phyloP scores from a whole-genome alignment of 2,329 filamentous ascomycete genomes.

The Colletotrichum truncatum region DNA sequence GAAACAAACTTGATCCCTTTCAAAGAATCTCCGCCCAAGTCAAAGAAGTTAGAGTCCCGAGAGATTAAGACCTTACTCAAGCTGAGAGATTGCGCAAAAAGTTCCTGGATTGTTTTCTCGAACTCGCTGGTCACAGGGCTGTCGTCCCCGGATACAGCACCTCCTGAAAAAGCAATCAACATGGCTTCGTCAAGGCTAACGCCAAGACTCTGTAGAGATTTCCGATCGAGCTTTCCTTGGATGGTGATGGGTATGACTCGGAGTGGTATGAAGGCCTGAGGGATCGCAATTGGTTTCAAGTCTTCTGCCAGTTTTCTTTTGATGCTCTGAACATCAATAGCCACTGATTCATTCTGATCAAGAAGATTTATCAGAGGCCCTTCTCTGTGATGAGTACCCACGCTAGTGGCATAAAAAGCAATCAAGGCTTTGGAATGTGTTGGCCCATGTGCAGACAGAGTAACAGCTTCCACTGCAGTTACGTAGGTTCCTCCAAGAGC shows the following conservation, averaged over 20 bases:
- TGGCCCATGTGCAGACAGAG: neutral
- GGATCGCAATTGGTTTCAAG: conserved; percentile 3
- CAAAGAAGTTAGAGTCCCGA: neutral
- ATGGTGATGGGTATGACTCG: neutral
- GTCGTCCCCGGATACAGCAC: rapidly evolving
- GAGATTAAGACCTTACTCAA: neutral
- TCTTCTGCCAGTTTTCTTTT: neutral
- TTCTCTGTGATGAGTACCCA: neutral
- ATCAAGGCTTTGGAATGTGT: neutral
- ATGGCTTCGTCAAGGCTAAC: neutral
- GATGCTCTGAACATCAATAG: neutral
- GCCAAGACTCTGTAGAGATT: neutral
- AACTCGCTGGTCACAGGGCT: neutral
- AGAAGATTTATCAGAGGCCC: neutral
- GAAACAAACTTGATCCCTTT: conserved; percentile 8
- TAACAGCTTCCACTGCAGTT: neutral
- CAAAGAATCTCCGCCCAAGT: neutral
- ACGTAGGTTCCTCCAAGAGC: neutral
- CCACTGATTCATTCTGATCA: neutral
- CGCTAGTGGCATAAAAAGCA: neutral
- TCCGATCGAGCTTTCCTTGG: conserved; percentile 4
- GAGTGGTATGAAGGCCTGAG: neutral
- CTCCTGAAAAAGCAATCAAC: neutral
- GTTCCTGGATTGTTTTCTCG: neutral
- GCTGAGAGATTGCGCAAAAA: neutral